Evolutionary conservation across 805 yeast genomes (phyloP), one percentile per base, ranked within the genome.

Genomic region (Metschnikowia proteae): DNA sequence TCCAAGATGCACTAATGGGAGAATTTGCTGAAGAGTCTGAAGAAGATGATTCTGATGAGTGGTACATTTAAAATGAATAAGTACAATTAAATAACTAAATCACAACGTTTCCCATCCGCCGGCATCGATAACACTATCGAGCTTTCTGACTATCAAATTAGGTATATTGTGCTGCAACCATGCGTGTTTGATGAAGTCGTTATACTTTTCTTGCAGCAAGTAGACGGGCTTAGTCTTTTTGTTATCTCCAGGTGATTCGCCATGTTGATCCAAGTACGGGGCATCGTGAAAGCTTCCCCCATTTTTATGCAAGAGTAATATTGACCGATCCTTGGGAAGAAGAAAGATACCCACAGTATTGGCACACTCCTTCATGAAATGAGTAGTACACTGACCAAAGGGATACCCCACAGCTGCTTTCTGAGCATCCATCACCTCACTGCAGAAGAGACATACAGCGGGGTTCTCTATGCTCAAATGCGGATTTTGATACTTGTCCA

Each of bases 71-170:
- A 35, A 23, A 32, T 25, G 28, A 36, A 27, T 10, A 13, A 22
- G 6, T 25, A 22, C 13, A 29, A 37, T 28, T 36, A n/a, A 22
- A 13, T 38, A 25, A 30, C 29, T 28, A 6, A n/a, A 38, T 63
- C 69, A 88, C 52, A 86, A 69, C 1, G 94, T 87, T 57, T 86
- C 94, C 99, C 99, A 92, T 0, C 99, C 99, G 6, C 99, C 99
- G 34, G 85, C 80, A 64, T 92, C 98, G 31, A 84, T 67, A 6
- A 78, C 79, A 35, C 84, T 81, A 58, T 92, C 98, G 11, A 92
- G 74, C 55, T 83, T 82, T 53, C 98, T 74, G 1, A 89, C 90
- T 31, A 91, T 83, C 39, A 76, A 74, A 57, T 88, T 88, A 3
- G 88, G 84, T 3, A 88, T 72, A 60, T 86, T 87, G 60, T 89